These are phyloP conservation scores for Diutina sp. DNA, from an alignment of 1,139 yeast species.

Conservation along the genomic window DNA sequence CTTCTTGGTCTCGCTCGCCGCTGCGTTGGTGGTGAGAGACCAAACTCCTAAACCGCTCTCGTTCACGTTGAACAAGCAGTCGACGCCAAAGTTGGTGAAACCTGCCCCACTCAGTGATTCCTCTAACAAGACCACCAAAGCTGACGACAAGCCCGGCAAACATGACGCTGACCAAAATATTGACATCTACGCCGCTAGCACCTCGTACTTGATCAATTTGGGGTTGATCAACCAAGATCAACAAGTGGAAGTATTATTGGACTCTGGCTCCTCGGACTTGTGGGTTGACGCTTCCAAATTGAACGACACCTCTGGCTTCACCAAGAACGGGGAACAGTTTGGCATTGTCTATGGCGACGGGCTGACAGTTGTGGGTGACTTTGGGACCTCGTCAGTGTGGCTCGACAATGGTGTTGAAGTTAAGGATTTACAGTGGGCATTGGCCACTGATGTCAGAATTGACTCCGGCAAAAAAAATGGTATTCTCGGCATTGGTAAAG, in stretches of 20 bases:
- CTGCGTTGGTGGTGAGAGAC: no score
- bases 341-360: constrained; percentile 5
- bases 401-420: not conserved
- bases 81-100: no score
- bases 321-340: constrained; percentile 4
- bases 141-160: no score
- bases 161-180: no score
- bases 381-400: constrained; percentile 3
- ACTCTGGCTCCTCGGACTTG: constrained; percentile 7
- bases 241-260: constrained; percentile 3
- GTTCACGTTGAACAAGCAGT: no score
- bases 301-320: not conserved
- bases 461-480: constrained; percentile 2
- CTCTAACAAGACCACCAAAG: no score
- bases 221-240: constrained; percentile 4
- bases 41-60: no score
- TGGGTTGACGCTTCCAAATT: constrained; percentile 4
- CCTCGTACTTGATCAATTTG: not conserved
- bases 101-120: no score
- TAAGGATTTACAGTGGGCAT: constrained; percentile 5
- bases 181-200: not conserved
- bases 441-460: not conserved
- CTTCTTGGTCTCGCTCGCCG: no score
- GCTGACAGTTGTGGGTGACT: constrained; percentile 3
- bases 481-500: constrained; percentile 5